Conservation (phyloP, 345 rosid genomes). For the Eucalyptus regnans region DNA sequence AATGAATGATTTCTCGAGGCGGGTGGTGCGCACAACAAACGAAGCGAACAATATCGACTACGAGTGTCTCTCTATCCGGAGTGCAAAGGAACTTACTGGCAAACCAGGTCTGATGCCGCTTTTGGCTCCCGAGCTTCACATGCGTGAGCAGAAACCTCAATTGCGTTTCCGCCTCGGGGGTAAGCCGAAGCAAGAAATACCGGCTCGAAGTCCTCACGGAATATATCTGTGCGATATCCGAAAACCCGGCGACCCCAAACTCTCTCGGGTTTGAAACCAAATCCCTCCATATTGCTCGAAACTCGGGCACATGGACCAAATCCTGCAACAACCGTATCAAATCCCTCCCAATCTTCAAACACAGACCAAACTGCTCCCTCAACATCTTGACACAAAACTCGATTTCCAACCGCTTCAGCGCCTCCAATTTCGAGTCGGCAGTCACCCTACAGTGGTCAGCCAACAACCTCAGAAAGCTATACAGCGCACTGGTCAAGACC, state of each 20-base stretch:
- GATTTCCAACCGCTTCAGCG: conserved; percentile 47
- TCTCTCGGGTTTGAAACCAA: conserved; percentile 31
- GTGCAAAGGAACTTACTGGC: conserved; percentile 38
- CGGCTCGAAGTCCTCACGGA: conserved; percentile 48
- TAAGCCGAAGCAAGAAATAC: conserved; percentile 51
- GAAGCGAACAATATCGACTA: conserved; percentile 64
- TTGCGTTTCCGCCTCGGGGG: conserved; percentile 64
- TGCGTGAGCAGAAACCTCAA: conserved; percentile 61
- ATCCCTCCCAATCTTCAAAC: conserved; percentile 73
- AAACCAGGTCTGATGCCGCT: conserved; percentile 72
- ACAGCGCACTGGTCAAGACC: conserved; percentile 52
- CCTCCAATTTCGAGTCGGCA: conserved; percentile 14
- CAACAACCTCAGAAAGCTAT: conserved; percentile 51
- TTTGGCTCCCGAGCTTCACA: conserved; percentile 70
- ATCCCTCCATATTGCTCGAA: conserved; percentile 52
- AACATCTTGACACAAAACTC: conserved; percentile 66
- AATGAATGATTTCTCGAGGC: conserved; percentile 39
- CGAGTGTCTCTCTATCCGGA: conserved; percentile 46
- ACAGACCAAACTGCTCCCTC: conserved; percentile 44
- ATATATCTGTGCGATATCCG: conserved; percentile 35
- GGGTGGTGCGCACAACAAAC: conserved; percentile 74
- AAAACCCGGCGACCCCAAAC: conserved; percentile 25
- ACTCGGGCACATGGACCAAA: conserved; percentile 56
- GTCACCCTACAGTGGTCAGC: conserved; percentile 56
- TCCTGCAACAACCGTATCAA: conserved; percentile 64